These are phyloP conservation scores for Alternaria infectoria DNA, from an alignment of 2,329 filamentous ascomycete species.

Conservation along the genomic window DNA sequence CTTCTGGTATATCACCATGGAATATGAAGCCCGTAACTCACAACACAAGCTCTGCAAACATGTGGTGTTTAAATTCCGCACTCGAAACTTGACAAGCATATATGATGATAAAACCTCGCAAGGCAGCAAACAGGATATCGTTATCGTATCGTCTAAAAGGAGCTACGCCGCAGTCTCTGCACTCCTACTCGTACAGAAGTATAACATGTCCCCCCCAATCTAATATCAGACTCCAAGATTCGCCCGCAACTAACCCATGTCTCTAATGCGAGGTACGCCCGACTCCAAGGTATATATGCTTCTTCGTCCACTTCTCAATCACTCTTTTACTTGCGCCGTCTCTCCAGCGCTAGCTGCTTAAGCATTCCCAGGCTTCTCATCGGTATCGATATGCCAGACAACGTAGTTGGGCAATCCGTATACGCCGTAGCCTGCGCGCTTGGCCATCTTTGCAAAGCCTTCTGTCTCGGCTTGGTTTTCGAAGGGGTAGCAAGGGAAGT, in stretches of 20 bases:
- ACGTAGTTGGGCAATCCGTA: constrained; percentile 95
- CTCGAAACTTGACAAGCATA: neutral
- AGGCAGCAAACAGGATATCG: neutral
- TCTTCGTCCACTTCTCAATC: neutral
- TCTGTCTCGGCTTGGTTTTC: constrained; percentile 99
- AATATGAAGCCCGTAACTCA: neutral
- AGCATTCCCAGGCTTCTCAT: constrained; percentile 87
- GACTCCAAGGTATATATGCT: constrained; percentile 14
- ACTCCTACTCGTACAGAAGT: neutral
- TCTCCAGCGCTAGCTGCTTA: constrained; percentile 3
- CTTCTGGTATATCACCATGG: neutral
- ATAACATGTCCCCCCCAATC: neutral
- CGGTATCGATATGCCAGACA: constrained; percentile 97
- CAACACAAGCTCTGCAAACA: neutral
- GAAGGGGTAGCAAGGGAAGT: constrained; percentile 95
- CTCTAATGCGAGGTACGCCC: constrained; percentile 2
- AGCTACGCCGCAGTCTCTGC: neutral
- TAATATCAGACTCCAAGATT: constrained; percentile 1
- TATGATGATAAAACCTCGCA: neutral
- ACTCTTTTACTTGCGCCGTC: neutral
- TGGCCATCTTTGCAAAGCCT: constrained; percentile 98
- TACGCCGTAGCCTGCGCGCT: constrained; percentile 90
- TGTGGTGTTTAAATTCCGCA: neutral
- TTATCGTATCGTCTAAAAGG: neutral
- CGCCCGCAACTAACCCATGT: neutral